Base-by-base conservation (phyloP, 164 flowering plant genomes). In the Cinnamomum chago region DNA sequence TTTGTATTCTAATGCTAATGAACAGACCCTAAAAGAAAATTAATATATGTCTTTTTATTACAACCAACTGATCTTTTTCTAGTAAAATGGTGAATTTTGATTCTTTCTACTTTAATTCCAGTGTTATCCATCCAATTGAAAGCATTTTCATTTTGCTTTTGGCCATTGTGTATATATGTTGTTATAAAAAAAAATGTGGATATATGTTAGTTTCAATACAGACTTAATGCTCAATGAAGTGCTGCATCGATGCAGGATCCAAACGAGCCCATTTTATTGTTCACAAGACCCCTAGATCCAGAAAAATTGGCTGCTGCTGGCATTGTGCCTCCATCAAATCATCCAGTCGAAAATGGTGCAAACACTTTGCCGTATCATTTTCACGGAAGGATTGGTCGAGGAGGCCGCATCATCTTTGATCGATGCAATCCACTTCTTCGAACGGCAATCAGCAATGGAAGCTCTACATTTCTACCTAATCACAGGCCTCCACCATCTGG, bases 341-440 rank as follows among this genome's bases (percentile, higher is more conserved):
- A 87, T 70, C 82, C 88, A 20, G 62, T 67, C 1, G 83, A 83
- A 72, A 80, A 82, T 75, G 79, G 79, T 25, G 50, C 81, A 47
- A 79, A 91, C 3, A n/a, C 77, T 22, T 81, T 84, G 11, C 71
- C 86, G 23, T 79, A 64, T 74, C 81, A 76, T 65, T 85, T 88
- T 50, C 93, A 78, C 28, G 98, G 97, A 76, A 86, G 99, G 82
- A 90, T 94, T 33, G 98, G 99, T 6, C 86, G 99, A 64, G 99
- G 99, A 11, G 98, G 99, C 2, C 84, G 99, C 28, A 88, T 94
- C 28, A 76, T 96, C 70, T 96, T 94, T 75, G 99, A 96, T 72
- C 79, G 99, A 80, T 94, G 95, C 90, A 92, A 96, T 77, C 94
- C 98, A 23, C 86, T 90, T 24, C 35, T 80, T 79, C 87, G 83